These are phyloP conservation scores for Chaetomium globosum DNA, from an alignment of 2,329 filamentous ascomycete species.

Conservation along the genomic window DNA sequence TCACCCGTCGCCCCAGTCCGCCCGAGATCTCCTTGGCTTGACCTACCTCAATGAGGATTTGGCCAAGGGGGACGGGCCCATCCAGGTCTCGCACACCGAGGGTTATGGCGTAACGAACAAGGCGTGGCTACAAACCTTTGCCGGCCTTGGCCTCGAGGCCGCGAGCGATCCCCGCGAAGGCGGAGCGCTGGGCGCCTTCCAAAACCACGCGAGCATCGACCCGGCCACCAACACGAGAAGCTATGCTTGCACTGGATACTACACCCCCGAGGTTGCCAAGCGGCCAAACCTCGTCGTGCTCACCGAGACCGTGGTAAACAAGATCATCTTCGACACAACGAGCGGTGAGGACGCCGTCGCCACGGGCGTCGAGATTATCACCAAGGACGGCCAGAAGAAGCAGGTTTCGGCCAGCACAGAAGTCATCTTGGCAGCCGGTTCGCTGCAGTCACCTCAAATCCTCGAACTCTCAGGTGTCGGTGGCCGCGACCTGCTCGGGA, in stretches of 20 bases:
- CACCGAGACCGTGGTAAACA: conserved; percentile 42
- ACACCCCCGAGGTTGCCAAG: conserved; percentile 40
- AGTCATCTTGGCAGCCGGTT: conserved; percentile 49
- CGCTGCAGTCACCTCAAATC: conserved; percentile 44
- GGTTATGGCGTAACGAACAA: conserved; percentile 41
- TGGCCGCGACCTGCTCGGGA: conserved; percentile 46
- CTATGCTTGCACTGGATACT: conserved; percentile 43
- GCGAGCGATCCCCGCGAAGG: conserved; percentile 41
- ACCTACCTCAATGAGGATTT: conserved; percentile 42
- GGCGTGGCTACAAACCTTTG: conserved; percentile 46
- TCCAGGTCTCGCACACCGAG: conserved; percentile 45
- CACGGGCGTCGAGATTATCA: conserved; percentile 42
- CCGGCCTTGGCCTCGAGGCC: conserved; percentile 41
- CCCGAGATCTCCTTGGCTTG: conserved; percentile 39
- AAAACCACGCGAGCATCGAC: conserved; percentile 34
- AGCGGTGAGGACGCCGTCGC: conserved; percentile 38
- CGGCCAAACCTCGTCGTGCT: conserved; percentile 44
- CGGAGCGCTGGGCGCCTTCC: conserved; percentile 30
- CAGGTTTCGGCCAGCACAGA: conserved; percentile 37
- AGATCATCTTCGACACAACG: conserved; percentile 39
- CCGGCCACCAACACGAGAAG: conserved; percentile 34
- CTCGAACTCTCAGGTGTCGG: conserved; percentile 46
- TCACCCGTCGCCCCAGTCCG: conserved; percentile 37
- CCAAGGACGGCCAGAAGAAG: conserved; percentile 36
- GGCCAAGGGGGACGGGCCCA: conserved; percentile 41